These are phyloP conservation scores for Coemansia sp. DNA, from an alignment of 192 early-diverging fungal species.

Conservation along the genomic window DNA sequence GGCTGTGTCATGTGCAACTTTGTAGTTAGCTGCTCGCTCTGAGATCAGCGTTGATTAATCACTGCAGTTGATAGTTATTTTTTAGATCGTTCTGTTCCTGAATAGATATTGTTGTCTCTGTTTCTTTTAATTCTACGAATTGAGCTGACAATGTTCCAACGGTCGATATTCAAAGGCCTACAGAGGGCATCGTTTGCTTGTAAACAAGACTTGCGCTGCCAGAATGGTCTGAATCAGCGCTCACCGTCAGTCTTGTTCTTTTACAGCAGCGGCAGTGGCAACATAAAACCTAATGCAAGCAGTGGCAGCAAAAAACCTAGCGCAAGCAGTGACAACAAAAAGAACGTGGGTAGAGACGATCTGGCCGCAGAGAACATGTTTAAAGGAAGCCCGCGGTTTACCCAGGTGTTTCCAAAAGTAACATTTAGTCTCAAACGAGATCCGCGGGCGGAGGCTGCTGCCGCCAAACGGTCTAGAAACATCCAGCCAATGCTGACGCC, in stretches of 20 bases:
- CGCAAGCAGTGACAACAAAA: neutral
- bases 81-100: neutral
- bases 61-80: neutral
- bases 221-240: neutral
- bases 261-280: neutral
- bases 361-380: slow-evolving; percentile 17
- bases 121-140: neutral
- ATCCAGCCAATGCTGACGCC: slow-evolving; percentile 8
- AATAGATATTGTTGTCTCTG: neutral
- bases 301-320: neutral
- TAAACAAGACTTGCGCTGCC: neutral
- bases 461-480: neutral
- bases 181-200: neutral
- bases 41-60: neutral
- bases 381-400: slow-evolving; percentile 46
- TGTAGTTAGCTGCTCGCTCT: slow-evolving; percentile 26
- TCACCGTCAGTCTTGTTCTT: neutral
- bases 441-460: slow-evolving; percentile 1
- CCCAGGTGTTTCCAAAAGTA: slow-evolving; percentile 13
- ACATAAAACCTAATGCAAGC: neutral
- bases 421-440: neutral
- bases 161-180: neutral
- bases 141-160: neutral
- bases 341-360: neutral
- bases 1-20: slow-evolving; percentile 42